phyloP scores from a whole-genome alignment of 2,329 filamentous ascomycete species.

The Chaetothyriales sp. region DNA sequence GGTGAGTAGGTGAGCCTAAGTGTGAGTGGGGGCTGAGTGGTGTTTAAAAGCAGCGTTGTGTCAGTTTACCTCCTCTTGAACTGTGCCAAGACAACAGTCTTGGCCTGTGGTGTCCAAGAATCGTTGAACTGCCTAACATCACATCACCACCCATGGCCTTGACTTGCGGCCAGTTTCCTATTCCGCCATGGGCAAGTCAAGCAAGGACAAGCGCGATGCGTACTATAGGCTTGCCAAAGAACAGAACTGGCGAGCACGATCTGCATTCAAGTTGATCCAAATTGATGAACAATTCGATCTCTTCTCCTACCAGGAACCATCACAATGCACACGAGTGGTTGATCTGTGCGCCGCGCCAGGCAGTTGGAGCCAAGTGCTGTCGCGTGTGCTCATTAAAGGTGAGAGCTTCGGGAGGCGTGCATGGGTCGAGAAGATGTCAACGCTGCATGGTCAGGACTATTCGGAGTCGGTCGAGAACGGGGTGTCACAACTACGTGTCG shows the following conservation, averaged over 20 bases:
- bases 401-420: slow-evolving; percentile 76
- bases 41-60: too few species aligned
- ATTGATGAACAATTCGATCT: slow-evolving; percentile 93
- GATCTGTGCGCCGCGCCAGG: slow-evolving; percentile 92
- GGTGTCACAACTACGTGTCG: slow-evolving; percentile 2
- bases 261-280: slow-evolving; percentile 93
- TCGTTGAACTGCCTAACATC: too few species aligned
- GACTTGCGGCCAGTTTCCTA: neutral
- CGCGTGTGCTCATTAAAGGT: slow-evolving; percentile 80
- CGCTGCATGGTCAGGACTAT: slow-evolving; percentile 40
- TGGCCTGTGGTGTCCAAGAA: too few species aligned
- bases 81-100: too few species aligned
- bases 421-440: slow-evolving; percentile 72
- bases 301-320: slow-evolving; percentile 47
- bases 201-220: slow-evolving; percentile 95
- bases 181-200: slow-evolving; percentile 73
- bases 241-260: slow-evolving; percentile 93
- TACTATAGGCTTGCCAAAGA: slow-evolving; percentile 98
- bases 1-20: too few species aligned
- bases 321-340: slow-evolving; percentile 79
- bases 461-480: slow-evolving; percentile 22
- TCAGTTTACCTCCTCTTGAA: too few species aligned
- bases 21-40: too few species aligned
- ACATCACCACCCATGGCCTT: too few species aligned
- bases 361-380: slow-evolving; percentile 94